Base-by-base conservation (phyloP, 2,329 filamentous ascomycete species). In the Xylariaceae sp. region DNA sequence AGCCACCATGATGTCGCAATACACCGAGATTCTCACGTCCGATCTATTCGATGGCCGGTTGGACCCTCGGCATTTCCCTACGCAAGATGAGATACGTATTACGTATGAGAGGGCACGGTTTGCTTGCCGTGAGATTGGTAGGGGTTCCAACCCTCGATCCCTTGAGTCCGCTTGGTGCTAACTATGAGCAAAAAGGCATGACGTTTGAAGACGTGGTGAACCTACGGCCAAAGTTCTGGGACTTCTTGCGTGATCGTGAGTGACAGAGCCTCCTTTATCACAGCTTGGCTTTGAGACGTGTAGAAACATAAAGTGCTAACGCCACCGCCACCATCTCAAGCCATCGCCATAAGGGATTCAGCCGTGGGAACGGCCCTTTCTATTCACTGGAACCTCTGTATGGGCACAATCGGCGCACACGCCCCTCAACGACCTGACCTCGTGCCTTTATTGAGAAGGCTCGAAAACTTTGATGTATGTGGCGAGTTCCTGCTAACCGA, bases 401-500 rank as follows among this genome's bases (percentile, higher is more conserved):
- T 69, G 3, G 68, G 68, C 3, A 71, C 60, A 9, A 62, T 62
- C 8, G 59, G 55, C 4, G 41, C 45, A 42, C 58, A 57, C 42
- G 53, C 40, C 4, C n/a, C 31, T 19, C 29, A 37, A 3, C 64
- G 30, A 57, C 63, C 59, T 1, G 60, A 64, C 48, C 58, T 68
- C 11, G 27, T 2, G 2, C 42, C 50, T 1, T 26, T 62, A 19
- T 50, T 62, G 1, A 40, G 51, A 3, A 50, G 64, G 4, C 53
- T 67, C 9, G 26, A 60, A 6, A 58, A 39, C 1, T 69, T 68
- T 51, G 58, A 65, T 1, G 12, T 60, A 31, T 64, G 59, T 39
- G 66, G 67, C 29, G 63, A 71, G 46, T 75, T 71, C 50, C 64
- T 74, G 63, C 62, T 74, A 2, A 74, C 71, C 0, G 72, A 75